phyloP scores from a whole-genome alignment of 495 filamentous ascomycete genomes.

The Mycothermus thermophilus region DNA sequence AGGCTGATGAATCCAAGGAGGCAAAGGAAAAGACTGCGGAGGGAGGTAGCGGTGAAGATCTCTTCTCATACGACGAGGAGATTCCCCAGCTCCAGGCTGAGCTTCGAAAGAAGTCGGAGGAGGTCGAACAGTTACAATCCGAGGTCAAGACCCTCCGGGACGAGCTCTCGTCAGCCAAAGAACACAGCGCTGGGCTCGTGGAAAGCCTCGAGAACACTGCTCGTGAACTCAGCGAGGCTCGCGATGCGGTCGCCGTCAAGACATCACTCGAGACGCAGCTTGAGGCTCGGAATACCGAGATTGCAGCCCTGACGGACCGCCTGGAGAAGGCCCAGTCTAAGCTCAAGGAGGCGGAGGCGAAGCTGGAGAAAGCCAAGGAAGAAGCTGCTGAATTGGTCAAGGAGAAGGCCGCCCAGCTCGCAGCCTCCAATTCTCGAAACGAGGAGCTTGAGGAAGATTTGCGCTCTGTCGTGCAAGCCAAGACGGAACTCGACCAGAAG shows the following conservation, averaged over 20 bases:
- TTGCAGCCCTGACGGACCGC: conserved; percentile 34
- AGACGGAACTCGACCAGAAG: conserved; percentile 19
- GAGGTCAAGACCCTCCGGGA: conserved; percentile 26
- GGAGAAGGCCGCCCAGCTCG: conserved; percentile 21
- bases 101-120: conserved; percentile 34
- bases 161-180: conserved; percentile 38
- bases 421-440: conserved; percentile 15
- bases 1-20: conserved; percentile 14
- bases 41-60: conserved; percentile 49
- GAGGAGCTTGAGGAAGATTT: conserved; percentile 26
- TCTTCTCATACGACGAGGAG: conserved; percentile 75
- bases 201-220: conserved; percentile 47
- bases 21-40: conserved; percentile 22
- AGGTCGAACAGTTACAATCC: conserved; percentile 23
- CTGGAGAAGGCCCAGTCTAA: conserved; percentile 36
- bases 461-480: conserved; percentile 16
- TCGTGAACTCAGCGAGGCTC: conserved; percentile 42
- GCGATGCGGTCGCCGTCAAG: conserved; percentile 44
- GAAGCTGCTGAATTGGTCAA: conserved; percentile 24
- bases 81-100: conserved; percentile 51
- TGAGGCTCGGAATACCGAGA: conserved; percentile 33
- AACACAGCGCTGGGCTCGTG: conserved; percentile 51
- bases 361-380: conserved; percentile 25
- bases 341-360: conserved; percentile 40
- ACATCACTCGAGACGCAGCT: conserved; percentile 34